phyloP scores from a whole-genome alignment of 257 asterid genomes.

The Nyctanthes arbortristis region DNA sequence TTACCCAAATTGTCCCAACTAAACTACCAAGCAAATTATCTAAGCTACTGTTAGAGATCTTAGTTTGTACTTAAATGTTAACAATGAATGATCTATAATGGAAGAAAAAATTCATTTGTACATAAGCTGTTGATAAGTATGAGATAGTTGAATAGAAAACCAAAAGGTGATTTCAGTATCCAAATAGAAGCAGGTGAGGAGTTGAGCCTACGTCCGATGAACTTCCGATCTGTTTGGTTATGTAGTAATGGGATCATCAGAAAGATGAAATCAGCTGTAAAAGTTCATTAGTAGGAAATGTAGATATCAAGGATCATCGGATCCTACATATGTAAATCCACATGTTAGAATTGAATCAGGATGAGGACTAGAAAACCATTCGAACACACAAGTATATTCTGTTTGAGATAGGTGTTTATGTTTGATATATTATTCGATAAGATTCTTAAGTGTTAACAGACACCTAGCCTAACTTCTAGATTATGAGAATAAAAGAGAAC shows the following conservation, averaged over 20 bases:
- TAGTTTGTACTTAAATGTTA: too few relatives aligned
- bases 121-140: too few relatives aligned
- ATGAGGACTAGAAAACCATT: not conserved
- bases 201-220: not conserved
- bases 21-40: too few relatives aligned
- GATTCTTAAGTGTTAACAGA: not conserved
- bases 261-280: not conserved
- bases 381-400: not conserved
- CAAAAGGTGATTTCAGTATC: too few relatives aligned
- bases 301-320: not conserved
- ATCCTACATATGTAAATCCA: not conserved
- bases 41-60: too few relatives aligned
- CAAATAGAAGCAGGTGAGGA: not conserved
- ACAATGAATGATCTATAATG: too few relatives aligned
- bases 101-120: too few relatives aligned
- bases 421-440: not conserved
- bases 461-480: too few relatives aligned
- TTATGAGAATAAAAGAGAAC: too few relatives aligned
- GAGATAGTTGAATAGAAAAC: too few relatives aligned
- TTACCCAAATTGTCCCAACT: too few relatives aligned
- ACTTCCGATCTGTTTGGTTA: not conserved
- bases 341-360: not conserved
- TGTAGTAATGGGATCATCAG: not conserved
- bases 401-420: not conserved
- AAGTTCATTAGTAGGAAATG: not conserved